Evolutionary conservation across 2,329 filamentous ascomycete genomes (phyloP), one percentile per base, ranked within the genome.

Genomic region (Beauveria brongniartii): DNA sequence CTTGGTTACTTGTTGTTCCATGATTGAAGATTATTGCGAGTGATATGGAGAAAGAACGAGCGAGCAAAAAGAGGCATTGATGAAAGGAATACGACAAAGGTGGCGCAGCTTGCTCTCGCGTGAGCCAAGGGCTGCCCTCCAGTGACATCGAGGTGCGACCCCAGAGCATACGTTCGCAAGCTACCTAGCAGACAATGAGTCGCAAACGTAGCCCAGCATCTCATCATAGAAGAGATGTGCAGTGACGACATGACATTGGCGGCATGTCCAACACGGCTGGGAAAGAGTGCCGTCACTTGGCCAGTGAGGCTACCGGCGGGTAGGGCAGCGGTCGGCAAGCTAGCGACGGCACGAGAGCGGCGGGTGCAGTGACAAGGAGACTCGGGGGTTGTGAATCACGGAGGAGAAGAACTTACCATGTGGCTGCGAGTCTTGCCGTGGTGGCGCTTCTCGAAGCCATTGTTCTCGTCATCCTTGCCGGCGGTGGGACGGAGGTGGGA

Each of bases 371-470:
- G 46, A 41, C 30, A 3, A 30, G 40, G 41, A 43, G 37, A 30
- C 20, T 5, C 3, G 22, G 22, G 37, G 30, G 55, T 47, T 26
- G 4, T 18, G 55, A 43, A 51, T 41, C 24, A 51, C 18, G 34
- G 34, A 20, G 18, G 18, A 22, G 14, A 16, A 44, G 47, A 62
- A 86, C 89, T 85, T 78, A 89, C 89, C 85, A 92, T 90, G 77
- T 92, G 89, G 64, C 88, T 91, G 75, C 89, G 88, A 68, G 88
- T 89, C 84, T 92, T 92, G 78, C 89, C 89, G 75, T 92, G 89
- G 73, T 91, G 90, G 73, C 87, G 86, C 65, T 81, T 80, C 68
- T 82, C 77, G 66, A 85, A 81, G 65, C 78, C 78, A 65, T 71
- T 70, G 64, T 79, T 78, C 41, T 74, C 76, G 63, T 73, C 73